Evolutionary conservation across 2,329 filamentous ascomycete species (phyloP).

Genomic region (Neonectria punicea): DNA sequence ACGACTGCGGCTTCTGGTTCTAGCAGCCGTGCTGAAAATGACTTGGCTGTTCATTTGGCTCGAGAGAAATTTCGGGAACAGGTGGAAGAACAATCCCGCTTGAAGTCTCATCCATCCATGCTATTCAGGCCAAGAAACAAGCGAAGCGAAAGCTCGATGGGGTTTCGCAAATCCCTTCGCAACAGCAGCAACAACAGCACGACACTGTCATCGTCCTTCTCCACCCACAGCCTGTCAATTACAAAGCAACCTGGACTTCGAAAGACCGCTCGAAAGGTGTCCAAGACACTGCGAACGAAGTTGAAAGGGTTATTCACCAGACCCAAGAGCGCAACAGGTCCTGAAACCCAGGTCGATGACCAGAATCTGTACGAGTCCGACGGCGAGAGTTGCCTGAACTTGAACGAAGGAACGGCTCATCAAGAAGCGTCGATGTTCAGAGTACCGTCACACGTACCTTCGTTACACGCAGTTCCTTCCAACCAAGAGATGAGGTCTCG

Average conservation of each 20-base stretch:
- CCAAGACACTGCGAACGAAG: conserved; percentile 68
- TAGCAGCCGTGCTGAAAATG: conserved; percentile 42
- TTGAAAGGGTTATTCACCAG: conserved; percentile 59
- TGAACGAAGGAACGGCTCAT: conserved; percentile 48
- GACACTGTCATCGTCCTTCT: conserved; percentile 47
- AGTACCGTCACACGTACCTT: conserved; percentile 61
- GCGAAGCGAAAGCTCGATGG: conserved; percentile 46
- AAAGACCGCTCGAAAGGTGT: conserved; percentile 69
- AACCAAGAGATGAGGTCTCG: conserved; percentile 61
- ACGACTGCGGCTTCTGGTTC: conserved; percentile 34
- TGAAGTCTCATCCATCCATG: conserved; percentile 55
- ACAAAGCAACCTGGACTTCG: conserved; percentile 52
- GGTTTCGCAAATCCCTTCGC: conserved; percentile 61
- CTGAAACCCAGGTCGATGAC: conserved; percentile 18
- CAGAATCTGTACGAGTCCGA: conserved; percentile 32
- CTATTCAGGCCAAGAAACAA: conserved; percentile 55
- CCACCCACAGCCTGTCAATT: conserved; percentile 35
- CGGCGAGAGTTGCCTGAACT: conserved; percentile 46
- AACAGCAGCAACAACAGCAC: conserved; percentile 56
- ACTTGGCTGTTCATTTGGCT: conserved; percentile 50
- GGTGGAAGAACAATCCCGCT: conserved; percentile 47
- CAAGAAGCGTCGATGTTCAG: conserved; percentile 59
- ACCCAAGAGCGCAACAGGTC: conserved; percentile 34
- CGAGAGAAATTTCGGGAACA: conserved; percentile 51
- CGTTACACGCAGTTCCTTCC: conserved; percentile 59